Evolutionary conservation across 768 basidiomycete genomes (phyloP).

Genomic region (Termitomyces sp.): DNA sequence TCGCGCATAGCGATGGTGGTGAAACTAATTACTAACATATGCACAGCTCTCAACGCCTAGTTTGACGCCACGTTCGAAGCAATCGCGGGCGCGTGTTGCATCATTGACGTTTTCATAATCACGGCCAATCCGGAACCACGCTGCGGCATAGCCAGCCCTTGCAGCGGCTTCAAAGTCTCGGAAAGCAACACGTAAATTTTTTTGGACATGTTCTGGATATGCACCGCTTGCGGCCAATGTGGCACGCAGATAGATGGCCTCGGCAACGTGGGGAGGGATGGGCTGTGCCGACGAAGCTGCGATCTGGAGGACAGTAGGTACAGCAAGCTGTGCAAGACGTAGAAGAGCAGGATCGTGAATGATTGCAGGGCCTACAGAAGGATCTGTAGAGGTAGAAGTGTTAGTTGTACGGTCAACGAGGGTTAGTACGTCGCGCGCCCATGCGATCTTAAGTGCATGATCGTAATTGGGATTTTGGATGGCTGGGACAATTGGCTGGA

Average conservation of each 20-base stretch:
- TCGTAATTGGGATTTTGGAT: slow-evolving; percentile 53
- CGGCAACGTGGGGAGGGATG: slow-evolving; percentile 45
- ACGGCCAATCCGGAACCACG: slow-evolving; percentile 89
- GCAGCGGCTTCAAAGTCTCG: slow-evolving; percentile 86
- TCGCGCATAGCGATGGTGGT: neutral
- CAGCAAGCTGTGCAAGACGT: slow-evolving; percentile 57
- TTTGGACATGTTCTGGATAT: slow-evolving; percentile 57
- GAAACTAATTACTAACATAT: slow-evolving; percentile 51
- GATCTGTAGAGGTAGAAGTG: slow-evolving; percentile 34
- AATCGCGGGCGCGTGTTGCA: slow-evolving; percentile 65
- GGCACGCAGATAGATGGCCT: slow-evolving; percentile 74
- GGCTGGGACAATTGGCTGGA: slow-evolving; percentile 44
- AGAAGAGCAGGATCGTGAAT: slow-evolving; percentile 58
- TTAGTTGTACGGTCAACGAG: slow-evolving; percentile 55
- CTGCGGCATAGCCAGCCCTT: slow-evolving; percentile 65
- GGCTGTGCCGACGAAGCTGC: slow-evolving; percentile 28
- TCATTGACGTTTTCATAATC: slow-evolving; percentile 92
- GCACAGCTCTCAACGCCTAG: slow-evolving; percentile 72
- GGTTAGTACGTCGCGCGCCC: slow-evolving; percentile 80
- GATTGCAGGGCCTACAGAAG: slow-evolving; percentile 44
- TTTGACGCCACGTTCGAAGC: slow-evolving; percentile 80
- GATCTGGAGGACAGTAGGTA: slow-evolving; percentile 59
- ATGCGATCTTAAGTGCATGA: slow-evolving; percentile 60
- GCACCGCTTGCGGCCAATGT: slow-evolving; percentile 69
- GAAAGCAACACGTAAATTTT: slow-evolving; percentile 78